Base-by-base conservation (phyloP, 768 basidiomycete genomes). In the button mushroom (Agaricus bisporus) region DNA sequence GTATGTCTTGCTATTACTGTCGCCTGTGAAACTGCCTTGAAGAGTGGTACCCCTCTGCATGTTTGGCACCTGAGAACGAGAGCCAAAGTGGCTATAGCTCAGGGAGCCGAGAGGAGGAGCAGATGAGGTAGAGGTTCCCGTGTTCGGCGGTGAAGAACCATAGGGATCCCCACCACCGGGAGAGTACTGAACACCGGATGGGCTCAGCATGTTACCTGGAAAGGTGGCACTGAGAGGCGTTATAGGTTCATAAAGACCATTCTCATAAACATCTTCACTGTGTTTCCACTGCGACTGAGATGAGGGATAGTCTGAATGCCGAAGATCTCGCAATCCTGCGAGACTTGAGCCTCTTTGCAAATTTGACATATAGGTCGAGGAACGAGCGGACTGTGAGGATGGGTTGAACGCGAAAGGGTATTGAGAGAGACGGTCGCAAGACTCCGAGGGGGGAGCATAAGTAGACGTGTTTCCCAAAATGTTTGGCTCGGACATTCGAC, bases 401-500 rank as follows among this genome's bases (percentile, higher is more conserved):
- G 64, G 58, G 58, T 67, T 67, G 59, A 68, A 74, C 18, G 71
- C 70, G 57, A 71, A 72, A 71, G 68, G 57, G 69, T 71, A 53
- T 68, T 75, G 54, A 59, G 64, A 47, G 66, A 57, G 44, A 65
- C 56, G 51, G 65, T 59, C 50, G 70, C 51, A 50, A 66, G 43
- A 52, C 54, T 68, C 67, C 38, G 67, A 50, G 51, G 71, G 62
- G 48, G 67, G 57, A 39, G 70, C 58, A 62, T 79, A 73, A 49
- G 73, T 58, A 64, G 71, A 72, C 59, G 71, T 61, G 47, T 62
- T 61, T 48, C 65, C 62, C 56, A 77, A 72, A 57, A 78, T 70
- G 51, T 79, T 69, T 44, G 84, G 82, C 64, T 85, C 83, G 62
- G 84, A 86, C 80, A 85, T 82, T 66, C 84, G 80, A 63, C 83